Evolutionary conservation across 2,329 filamentous ascomycete species (phyloP).

Genomic region (Thelonectria blattea): DNA sequence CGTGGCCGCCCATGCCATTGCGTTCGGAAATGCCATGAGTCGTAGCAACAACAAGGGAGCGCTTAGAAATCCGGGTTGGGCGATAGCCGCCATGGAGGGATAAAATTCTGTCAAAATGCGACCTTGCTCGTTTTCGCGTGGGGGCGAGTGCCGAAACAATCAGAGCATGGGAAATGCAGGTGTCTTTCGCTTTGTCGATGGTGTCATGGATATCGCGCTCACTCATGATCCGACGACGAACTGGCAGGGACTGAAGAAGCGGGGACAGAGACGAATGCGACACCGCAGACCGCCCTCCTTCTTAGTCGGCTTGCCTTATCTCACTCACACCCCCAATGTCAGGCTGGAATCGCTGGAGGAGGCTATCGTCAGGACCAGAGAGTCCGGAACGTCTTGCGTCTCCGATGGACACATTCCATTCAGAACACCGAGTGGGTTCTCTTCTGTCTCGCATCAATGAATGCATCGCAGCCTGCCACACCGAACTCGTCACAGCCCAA

Average conservation of each 20-base stretch:
- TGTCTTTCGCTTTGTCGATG: slow-evolving; percentile 3
- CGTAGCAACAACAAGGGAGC: background rate
- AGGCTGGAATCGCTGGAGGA: background rate
- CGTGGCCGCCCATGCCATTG: slow-evolving; percentile 16
- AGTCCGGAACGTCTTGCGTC: no score
- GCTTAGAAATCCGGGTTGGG: slow-evolving; percentile 22
- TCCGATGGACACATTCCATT: slow-evolving; percentile 1
- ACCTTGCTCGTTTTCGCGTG: slow-evolving; percentile 5
- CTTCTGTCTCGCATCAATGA: background rate
- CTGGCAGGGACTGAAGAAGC: slow-evolving; percentile 17
- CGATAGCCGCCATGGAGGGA: background rate
- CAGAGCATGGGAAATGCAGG: slow-evolving; percentile 7
- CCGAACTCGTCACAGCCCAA: slow-evolving; percentile 24
- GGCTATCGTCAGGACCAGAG: slow-evolving; percentile 13
- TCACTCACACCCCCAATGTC: background rate
- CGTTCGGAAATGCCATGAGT: slow-evolving; percentile 4
- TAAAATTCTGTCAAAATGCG: slow-evolving; percentile 9
- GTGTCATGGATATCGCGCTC: slow-evolving; percentile 15
- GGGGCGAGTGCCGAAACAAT: slow-evolving; percentile 5
- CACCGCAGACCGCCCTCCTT: slow-evolving; percentile 28
- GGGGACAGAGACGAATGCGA: background rate
- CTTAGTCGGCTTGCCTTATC: slow-evolving; percentile 8
- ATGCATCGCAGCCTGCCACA: slow-evolving; percentile 23
- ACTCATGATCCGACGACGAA: slow-evolving; percentile 18
- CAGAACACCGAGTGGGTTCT: slow-evolving; percentile 1